Base-by-base conservation (phyloP, 345 rosid genomes). In the Ceriops zippeliana region DNA sequence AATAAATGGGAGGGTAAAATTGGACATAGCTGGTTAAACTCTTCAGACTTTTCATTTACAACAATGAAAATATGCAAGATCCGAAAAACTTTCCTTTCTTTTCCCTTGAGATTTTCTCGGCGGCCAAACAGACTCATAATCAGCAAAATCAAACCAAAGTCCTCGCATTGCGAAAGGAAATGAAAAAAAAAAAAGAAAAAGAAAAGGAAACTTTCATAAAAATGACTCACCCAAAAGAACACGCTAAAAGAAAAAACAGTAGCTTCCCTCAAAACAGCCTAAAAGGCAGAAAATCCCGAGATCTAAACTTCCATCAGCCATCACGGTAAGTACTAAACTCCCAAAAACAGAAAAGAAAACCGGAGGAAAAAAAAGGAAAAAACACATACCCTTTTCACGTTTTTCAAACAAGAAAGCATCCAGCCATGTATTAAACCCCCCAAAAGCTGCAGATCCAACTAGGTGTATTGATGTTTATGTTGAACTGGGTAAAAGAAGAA, bases 1-100 rank as follows among this genome's bases (percentile, higher is more conserved):
- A 64, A 5, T 58, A 19, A 52, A 63, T 28, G 53, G 46, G 57
- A 73, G 49, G 53, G 46, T 67, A 46, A 28, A 17, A 38, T 24
- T 56, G 31, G 59, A 56, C 59, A 9, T 24, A 56, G 11, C 31
- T 56, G 59, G 31, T 56, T 22, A 22, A 62, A 26, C 22, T 52
- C 53, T 37, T 6, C 19, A 11, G 28, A 19, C 49, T 22, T 5
- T 37, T 6, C 20, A 10, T 34, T 59, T 34, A 62, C 53, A 27
- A 24, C 26, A 56, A 56, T 21, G 15, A 24, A 56, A 21, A 56
- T 6, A 24, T 27, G 16, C 59, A 56, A 24, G 3, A 24, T 21
- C 31, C 31, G 28, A 10, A 27, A 15, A 30, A 56, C 31, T 13
- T 42, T 42, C 1, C 19, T 42, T 13, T 42, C 49, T 13, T 42